A percentile compares a stretch with the other conserved stretches of the same genome.
Conservation (phyloP, 306 rosid genomes). For the Trichosanthes truncata region DNA sequence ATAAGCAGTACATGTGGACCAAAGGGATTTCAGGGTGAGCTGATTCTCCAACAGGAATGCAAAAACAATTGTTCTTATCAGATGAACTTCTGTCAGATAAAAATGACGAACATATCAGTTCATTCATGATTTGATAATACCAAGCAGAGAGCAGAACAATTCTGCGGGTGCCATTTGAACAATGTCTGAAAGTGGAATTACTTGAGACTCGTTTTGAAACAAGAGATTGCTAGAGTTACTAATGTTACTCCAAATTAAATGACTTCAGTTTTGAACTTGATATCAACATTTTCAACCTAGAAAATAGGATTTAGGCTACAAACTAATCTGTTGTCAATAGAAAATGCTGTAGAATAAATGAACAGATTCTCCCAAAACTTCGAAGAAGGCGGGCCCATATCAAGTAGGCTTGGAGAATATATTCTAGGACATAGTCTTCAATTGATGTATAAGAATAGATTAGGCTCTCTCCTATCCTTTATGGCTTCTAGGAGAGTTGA, state of each 20-base stretch:
- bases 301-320: not conserved
- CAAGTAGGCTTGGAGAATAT: not conserved
- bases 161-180: not conserved
- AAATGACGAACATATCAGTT: not conserved
- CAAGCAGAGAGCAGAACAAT: slow-evolving; percentile 1
- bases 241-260: not conserved
- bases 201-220: not conserved
- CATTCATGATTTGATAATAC: not conserved
- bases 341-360: not conserved
- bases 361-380: not conserved
- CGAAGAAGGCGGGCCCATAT: not conserved
- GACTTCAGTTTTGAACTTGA: not conserved
- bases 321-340: not conserved
- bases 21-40: not conserved
- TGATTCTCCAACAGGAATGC: slow-evolving; percentile 4
- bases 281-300: not conserved
- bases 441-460: not conserved
- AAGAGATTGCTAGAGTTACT: not conserved
- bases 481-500: not conserved
- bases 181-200: not conserved
- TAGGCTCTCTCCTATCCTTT: not conserved
- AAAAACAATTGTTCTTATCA: not conserved
- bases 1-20: not conserved
- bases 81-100: not conserved
- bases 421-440: not conserved